Base-by-base conservation (phyloP, 2,329 filamentous ascomycete species). In the Aurifilum marmelostoma region DNA sequence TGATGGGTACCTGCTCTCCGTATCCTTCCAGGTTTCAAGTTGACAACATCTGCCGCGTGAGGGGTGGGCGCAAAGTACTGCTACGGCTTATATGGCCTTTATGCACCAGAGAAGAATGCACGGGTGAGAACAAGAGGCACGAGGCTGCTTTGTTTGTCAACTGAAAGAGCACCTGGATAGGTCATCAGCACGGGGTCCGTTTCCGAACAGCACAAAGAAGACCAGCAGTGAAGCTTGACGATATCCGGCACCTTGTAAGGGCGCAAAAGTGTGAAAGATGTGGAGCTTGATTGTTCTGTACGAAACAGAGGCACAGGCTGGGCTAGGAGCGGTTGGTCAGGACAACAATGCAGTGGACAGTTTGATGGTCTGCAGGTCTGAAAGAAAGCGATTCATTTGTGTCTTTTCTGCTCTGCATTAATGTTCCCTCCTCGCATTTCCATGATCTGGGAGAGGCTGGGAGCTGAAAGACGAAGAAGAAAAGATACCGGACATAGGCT, bases 201-300 rank as follows among this genome's bases (percentile, higher is more conserved):
- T 67, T 71, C 67, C 69, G 69, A 66, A 62, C 65, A 65, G 56
- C 27, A 71, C 67, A 71, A 71, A 71, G 69, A 27, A 58, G 29
- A 60, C 34, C 32, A 8, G 18, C 47, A 27, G n/a, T 12, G 34
- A 24, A 32, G 43, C 37, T 32, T 32, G 64, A 69, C 61, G 59
- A 59, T 62, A 47, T 67, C 67, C 69, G 64, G 67, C 52, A 32
- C 14, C 3, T 21, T 65, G 37, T 29, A 32, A 5, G 59, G 54
- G 39, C 24, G 24, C 18, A 59, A 62, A 66, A 63, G 21, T 50
- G n/a, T 27, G 32, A 47, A 39, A 47, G 18, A 39, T 2, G 60
- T 32, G n/a, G 14, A 27, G 12, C 1, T 59, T 59, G 60, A 67
- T 67, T 67, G 66, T 67, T 67, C 66, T 58, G 12, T n/a, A 34